phyloP scores from a whole-genome alignment of 768 basidiomycete genomes.

The Tulasnella sp. region DNA sequence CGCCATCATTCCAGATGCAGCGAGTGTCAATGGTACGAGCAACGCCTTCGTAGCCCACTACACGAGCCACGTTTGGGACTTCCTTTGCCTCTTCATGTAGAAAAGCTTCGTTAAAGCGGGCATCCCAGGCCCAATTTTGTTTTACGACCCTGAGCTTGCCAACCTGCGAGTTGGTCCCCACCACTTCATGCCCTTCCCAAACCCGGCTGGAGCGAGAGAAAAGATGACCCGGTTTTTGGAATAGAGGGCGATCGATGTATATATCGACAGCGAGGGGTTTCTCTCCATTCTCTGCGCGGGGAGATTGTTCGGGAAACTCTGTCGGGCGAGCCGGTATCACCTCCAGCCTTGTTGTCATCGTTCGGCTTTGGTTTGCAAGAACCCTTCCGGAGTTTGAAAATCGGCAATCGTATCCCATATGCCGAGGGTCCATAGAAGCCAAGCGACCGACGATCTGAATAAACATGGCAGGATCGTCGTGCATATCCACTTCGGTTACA shows the following conservation, averaged over 20 bases:
- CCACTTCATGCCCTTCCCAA: neutral
- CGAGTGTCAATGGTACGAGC: neutral
- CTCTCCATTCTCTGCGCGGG: neutral
- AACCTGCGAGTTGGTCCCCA: neutral
- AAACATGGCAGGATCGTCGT: neutral
- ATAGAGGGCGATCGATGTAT: neutral
- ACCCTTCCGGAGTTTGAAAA: neutral
- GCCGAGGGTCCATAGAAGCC: neutral
- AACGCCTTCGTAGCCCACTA: neutral
- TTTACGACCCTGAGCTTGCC: neutral
- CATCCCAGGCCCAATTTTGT: neutral
- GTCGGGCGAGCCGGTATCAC: neutral
- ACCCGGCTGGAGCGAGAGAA: neutral
- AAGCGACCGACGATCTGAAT: conserved; percentile 1
- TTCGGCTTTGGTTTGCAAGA: neutral
- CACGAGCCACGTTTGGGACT: neutral
- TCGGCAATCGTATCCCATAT: neutral
- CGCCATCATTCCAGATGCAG: neutral
- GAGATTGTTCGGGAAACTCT: neutral
- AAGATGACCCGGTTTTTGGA: neutral
- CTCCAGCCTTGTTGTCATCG: neutral
- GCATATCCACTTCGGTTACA: neutral
- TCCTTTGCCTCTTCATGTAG: neutral
- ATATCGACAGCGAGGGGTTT: neutral
- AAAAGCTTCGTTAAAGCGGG: neutral